These are phyloP conservation scores for Fusarium brevicatenulatum DNA, from an alignment of 2,329 filamentous ascomycete species.

Conservation along the genomic window DNA sequence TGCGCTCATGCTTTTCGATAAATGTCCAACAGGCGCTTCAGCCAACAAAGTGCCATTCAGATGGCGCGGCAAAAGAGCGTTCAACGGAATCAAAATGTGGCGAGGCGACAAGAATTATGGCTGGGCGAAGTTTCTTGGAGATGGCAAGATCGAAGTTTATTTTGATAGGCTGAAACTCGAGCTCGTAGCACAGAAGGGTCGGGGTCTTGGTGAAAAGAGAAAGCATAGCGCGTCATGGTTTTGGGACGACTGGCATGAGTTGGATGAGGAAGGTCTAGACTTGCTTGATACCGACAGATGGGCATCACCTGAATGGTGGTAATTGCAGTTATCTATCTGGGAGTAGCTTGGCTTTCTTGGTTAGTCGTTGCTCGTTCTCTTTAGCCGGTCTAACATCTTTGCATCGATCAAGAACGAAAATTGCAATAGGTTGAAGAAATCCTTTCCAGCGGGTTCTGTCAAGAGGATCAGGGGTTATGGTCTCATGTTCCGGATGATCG, in stretches of 20 bases:
- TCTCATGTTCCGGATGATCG: background rate
- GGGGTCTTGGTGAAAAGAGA: fast-evolving
- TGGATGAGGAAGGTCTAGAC: background rate
- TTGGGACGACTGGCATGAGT: background rate
- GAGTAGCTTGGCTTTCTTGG: background rate
- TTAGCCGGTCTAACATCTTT: background rate
- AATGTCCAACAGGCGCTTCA: background rate
- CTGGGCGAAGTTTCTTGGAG: background rate
- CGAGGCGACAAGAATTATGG: background rate
- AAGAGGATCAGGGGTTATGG: fast-evolving
- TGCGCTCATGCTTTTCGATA: background rate
- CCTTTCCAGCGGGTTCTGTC: fast-evolving
- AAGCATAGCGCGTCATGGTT: background rate
- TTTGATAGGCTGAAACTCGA: background rate
- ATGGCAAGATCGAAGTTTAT: background rate
- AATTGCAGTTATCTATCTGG: background rate
- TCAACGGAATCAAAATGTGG: background rate
- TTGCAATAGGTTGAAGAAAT: fast-evolving
- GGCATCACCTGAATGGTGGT: background rate
- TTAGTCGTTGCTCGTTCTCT: background rate
- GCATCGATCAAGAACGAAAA: background rate
- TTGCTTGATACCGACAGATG: background rate
- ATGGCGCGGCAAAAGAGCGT: background rate
- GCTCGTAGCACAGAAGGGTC: background rate
- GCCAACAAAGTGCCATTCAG: background rate